Evolutionary conservation across 768 basidiomycete species (phyloP).

Genomic region (Glaciozyma martinii): DNA sequence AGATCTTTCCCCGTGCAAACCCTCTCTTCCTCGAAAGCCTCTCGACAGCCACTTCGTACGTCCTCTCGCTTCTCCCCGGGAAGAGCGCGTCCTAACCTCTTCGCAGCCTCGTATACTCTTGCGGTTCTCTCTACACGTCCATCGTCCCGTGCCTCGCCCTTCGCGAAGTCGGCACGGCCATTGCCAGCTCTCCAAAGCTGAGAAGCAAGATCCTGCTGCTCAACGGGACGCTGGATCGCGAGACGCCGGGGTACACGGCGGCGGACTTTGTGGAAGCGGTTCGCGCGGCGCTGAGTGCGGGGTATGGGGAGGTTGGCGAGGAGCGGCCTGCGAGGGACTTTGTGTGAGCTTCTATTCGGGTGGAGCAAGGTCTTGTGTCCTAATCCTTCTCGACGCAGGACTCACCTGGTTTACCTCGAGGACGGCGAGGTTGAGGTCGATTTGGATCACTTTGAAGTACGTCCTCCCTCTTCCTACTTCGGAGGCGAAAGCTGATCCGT

Average conservation of each 20-base stretch:
- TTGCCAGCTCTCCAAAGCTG: constrained; percentile 14
- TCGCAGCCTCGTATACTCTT: constrained; percentile 20
- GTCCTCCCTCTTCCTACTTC: background rate
- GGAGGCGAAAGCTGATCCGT: too few species aligned
- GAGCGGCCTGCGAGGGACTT: background rate
- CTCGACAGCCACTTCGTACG: constrained; percentile 6
- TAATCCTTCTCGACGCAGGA: background rate
- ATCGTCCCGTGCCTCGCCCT: constrained; percentile 32
- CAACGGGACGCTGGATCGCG: constrained; percentile 28
- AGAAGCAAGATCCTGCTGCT: constrained; percentile 29
- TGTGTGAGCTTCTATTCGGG: background rate
- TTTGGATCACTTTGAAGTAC: constrained; percentile 8
- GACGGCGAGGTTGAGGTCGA: constrained; percentile 11
- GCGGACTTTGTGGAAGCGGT: constrained; percentile 29
- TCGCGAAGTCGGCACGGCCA: constrained; percentile 24
- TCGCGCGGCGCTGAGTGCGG: constrained; percentile 3
- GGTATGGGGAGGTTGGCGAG: background rate
- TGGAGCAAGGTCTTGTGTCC: background rate
- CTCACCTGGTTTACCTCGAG: constrained; percentile 14
- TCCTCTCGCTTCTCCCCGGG: background rate
- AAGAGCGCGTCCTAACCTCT: background rate
- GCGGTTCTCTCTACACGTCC: constrained; percentile 31
- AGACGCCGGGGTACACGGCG: constrained; percentile 23
- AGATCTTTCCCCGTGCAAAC: constrained; percentile 31
- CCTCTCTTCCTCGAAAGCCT: constrained; percentile 20